These are phyloP conservation scores for Physaria fendleri DNA, from an alignment of 345 rosid species.

Conservation along the genomic window DNA sequence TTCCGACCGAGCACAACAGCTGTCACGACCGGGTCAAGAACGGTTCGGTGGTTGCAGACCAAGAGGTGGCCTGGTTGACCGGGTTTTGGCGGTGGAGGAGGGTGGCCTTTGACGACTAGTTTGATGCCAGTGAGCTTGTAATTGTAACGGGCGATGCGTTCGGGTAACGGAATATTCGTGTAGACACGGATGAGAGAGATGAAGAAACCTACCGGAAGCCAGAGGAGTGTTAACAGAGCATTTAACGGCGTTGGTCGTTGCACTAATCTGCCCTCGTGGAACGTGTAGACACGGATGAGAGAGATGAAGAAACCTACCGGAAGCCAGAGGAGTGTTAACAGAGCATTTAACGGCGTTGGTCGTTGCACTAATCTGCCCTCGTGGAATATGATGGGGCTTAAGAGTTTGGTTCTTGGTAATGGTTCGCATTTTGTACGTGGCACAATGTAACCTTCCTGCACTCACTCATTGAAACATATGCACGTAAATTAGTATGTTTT, in stretches of 20 bases:
- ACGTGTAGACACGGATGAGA: slow-evolving; percentile 75
- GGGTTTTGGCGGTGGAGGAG: slow-evolving; percentile 65
- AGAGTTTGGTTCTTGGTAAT: slow-evolving; percentile 68
- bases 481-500: background rate
- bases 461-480: slow-evolving; percentile 27
- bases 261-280: slow-evolving; percentile 92
- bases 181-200: slow-evolving; percentile 77
- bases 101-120: slow-evolving; percentile 63
- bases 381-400: slow-evolving; percentile 78
- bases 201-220: slow-evolving; percentile 89
- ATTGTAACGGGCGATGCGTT: slow-evolving; percentile 87
- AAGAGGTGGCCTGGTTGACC: slow-evolving; percentile 82
- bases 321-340: slow-evolving; percentile 67
- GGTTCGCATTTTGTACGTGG: slow-evolving; percentile 49
- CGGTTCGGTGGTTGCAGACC: slow-evolving; percentile 85
- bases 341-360: slow-evolving; percentile 68
- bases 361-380: slow-evolving; percentile 90
- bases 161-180: slow-evolving; percentile 83
- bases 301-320: slow-evolving; percentile 83
- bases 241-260: slow-evolving; percentile 77
- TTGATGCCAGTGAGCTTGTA: slow-evolving; percentile 86
- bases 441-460: slow-evolving; percentile 97
- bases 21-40: slow-evolving; percentile 77
- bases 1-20: slow-evolving; percentile 74
- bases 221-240: slow-evolving; percentile 54